Conservation (phyloP, 345 rosid genomes). For the Ailanthus altissimus region DNA sequence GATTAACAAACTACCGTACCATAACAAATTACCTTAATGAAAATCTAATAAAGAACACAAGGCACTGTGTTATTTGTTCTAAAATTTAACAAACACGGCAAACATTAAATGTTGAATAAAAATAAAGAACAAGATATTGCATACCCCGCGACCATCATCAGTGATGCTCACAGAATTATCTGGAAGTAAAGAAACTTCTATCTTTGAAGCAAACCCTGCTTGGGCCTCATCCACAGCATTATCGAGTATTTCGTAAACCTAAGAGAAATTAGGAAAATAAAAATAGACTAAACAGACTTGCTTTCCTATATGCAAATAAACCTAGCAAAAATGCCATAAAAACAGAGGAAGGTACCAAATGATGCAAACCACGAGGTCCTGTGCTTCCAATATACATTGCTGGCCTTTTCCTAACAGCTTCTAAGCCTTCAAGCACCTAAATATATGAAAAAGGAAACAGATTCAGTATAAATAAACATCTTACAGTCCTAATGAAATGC, state of each 20-base stretch:
- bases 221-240: constrained; percentile 99
- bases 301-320: background rate
- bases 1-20: too few species aligned
- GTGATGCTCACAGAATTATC: constrained; percentile 86
- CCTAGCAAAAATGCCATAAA: background rate
- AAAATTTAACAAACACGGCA: background rate
- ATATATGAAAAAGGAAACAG: constrained; percentile 1
- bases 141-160: constrained; percentile 99
- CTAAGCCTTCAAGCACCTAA: constrained; percentile 96
- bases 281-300: background rate
- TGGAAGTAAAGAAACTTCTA: constrained; percentile 62
- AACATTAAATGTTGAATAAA: background rate
- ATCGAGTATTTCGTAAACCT: constrained; percentile 98
- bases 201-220: constrained; percentile 85
- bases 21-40: too few species aligned
- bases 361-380: constrained; percentile 98
- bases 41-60: too few species aligned
- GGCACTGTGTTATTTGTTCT: background rate
- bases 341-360: constrained; percentile 57
- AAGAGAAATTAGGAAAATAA: constrained; percentile 21
- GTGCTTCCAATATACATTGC: constrained; percentile 99
- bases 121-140: constrained; percentile 23
- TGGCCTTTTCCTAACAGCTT: constrained; percentile 96
- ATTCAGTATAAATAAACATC: background rate
- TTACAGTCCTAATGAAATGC: background rate